Evolutionary conservation across 257 asterid genomes (phyloP), one percentile per base, ranked within the genome.

Genomic region (Solanum dulcamara): DNA sequence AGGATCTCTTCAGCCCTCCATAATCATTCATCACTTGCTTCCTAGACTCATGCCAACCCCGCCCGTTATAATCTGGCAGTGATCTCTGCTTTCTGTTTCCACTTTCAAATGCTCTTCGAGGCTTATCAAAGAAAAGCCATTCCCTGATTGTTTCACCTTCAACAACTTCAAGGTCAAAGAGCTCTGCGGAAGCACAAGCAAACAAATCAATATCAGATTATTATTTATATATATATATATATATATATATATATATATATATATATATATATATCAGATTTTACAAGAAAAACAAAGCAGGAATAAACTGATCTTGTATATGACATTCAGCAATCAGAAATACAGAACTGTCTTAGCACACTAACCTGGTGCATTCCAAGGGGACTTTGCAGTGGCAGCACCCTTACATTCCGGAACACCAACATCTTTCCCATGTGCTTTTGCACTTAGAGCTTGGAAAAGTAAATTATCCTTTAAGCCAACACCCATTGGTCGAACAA

Each of bases 1-100:
- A 97, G 40, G 99, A 96, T 92, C 99, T 92, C 91, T 95, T 96
- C 91, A 93, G 85, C 80, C 99, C 99, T 87, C 98, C 95, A 51
- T 85, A 91, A 85, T 97, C 98, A 84, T 91, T 92, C 94, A 94
- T 88, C 87, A 93, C 92, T 89, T 95, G 98, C 80, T 95, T 97
- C 93, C 99, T 93, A 24, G 98, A 97, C 90, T 96, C 99, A 42
- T 96, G 99, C 99, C 99, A 96, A 53, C 99, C 99, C 87, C 99
- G 93, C 24, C 99, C 99, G 40, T 87, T 92, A 83, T 96, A 93
- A 92, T 96, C 99, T 38, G 99, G 99, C 86, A 96, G 92, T 2
- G 98, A 95, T 40, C 99, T 88, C 87, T 96, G 98, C 93, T 97
- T 97, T 90, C 98, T 92, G 85, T 92, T 95, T 42, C 99, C 99